Evolutionary conservation across 1,284 basidiomycete genomes (phyloP).

Genomic region (Puccinia coronata): DNA sequence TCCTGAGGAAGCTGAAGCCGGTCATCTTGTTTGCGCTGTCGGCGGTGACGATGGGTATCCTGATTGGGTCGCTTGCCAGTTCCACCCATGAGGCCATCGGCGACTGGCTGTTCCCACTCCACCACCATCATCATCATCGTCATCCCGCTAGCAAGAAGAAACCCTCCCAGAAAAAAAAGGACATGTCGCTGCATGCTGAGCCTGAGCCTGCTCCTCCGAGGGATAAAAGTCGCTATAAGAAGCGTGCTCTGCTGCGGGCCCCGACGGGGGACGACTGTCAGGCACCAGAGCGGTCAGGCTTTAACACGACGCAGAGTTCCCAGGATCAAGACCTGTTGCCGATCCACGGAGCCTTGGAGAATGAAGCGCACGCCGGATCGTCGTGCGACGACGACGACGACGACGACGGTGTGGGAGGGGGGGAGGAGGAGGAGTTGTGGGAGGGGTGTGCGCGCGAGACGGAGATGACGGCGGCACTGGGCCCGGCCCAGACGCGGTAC

Average conservation of each 20-base stretch:
- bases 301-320: too few species aligned
- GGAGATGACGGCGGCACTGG: neutral
- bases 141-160: neutral
- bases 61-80: constrained; percentile 5
- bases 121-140: too few species aligned
- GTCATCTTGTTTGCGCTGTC: constrained; percentile 9
- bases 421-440: neutral
- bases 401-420: neutral
- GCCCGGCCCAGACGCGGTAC: neutral
- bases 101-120: constrained; percentile 15
- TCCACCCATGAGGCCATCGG: neutral
- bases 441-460: neutral
- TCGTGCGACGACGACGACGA: neutral
- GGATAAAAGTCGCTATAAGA: neutral
- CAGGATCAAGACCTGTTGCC: too few species aligned
- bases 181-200: neutral
- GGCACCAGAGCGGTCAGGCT: too few species aligned
- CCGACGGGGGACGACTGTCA: too few species aligned
- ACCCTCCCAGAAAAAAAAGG: neutral
- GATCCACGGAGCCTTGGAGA: too few species aligned
- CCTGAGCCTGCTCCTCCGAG: too few species aligned
- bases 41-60: neutral
- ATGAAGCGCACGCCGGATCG: neutral
- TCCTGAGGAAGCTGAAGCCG: constrained; percentile 12
- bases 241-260: neutral